Base-by-base conservation (phyloP, 1,139 yeast species). In the Lodderomyces orthopsilosis region DNA sequence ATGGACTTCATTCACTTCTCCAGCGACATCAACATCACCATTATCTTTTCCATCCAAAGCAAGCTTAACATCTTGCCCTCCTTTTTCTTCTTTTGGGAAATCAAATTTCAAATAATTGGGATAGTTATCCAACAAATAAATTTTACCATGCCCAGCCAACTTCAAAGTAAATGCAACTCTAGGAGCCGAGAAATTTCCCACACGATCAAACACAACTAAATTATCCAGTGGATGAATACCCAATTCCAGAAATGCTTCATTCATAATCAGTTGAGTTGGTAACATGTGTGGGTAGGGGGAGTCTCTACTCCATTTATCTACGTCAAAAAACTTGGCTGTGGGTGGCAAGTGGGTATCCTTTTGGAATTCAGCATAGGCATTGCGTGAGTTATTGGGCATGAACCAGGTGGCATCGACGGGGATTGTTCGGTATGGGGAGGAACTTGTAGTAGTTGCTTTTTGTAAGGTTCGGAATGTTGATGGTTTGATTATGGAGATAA, bases 371-470 rank as follows among this genome's bases (percentile, higher is more conserved):
- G 71, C 66, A 41, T 62, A 65, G 2, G 85, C 94, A 52, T 77
- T 72, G 41, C 77, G 70, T 9, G 84, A 81, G 37, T 67, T 69
- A 57, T 83, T 84, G 37, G 98, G 96, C 80, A 91, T 75, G 61
- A 81, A 89, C 98, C 98, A 93, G 0, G 97, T 83, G 5, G 95
- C 83, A 61, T 93, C 98, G 21, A 93, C 68, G 1, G 95, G 85
- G 9, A 86, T 64, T 10, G 85, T 39, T n/a, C 37, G 18, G 12
- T 22, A 5, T 34, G 6, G 38, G 9, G 38, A 4, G 6, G 38
- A 3, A n/a, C 28, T 9, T 3, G 38, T 18, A 6, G 30, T 14
- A 12, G 38, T 8, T 18, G 40, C 22, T 37, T 37, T 15, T 10
- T n/a, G 34, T 19, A 42, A 28, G 1, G 42, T 38, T 2, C 42